Evolutionary conservation across 1,284 basidiomycete genomes (phyloP).

Genomic region (Malassezia nana): DNA sequence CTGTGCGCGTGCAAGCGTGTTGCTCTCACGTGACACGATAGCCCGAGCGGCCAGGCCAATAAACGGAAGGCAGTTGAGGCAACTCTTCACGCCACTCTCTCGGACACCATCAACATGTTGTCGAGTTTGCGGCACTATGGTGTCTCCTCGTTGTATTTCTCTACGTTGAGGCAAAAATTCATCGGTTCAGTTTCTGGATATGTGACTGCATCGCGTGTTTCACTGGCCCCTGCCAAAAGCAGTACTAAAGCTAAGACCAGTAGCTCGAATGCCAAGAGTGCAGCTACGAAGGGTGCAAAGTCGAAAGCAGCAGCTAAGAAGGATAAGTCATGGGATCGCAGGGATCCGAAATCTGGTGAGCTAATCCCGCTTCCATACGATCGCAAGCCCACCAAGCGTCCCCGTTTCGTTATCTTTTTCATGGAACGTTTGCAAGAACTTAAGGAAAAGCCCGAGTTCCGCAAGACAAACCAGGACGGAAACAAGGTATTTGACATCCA

Average conservation of each 20-base stretch:
- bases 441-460: slow-evolving; percentile 25
- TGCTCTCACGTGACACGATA: background rate
- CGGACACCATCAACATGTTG: background rate
- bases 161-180: background rate
- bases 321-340: slow-evolving; percentile 15
- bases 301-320: slow-evolving; percentile 10
- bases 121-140: background rate
- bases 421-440: slow-evolving; percentile 27
- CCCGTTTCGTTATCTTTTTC: slow-evolving; percentile 37
- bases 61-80: background rate
- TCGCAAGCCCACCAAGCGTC: slow-evolving; percentile 32
- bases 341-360: slow-evolving; percentile 15
- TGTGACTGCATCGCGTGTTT: background rate
- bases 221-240: background rate
- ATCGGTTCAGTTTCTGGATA: background rate
- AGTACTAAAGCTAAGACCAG: background rate
- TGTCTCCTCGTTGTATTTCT: background rate
- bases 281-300: slow-evolving; percentile 4
- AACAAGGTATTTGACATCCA: slow-evolving; percentile 30
- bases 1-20: slow-evolving; percentile 8
- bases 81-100: background rate
- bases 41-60: background rate
- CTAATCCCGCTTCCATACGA: slow-evolving; percentile 37
- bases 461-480: slow-evolving; percentile 25
- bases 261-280: background rate